These are phyloP conservation scores for Fusarium palustre DNA, from an alignment of 2,329 filamentous ascomycete species.

Conservation along the genomic window DNA sequence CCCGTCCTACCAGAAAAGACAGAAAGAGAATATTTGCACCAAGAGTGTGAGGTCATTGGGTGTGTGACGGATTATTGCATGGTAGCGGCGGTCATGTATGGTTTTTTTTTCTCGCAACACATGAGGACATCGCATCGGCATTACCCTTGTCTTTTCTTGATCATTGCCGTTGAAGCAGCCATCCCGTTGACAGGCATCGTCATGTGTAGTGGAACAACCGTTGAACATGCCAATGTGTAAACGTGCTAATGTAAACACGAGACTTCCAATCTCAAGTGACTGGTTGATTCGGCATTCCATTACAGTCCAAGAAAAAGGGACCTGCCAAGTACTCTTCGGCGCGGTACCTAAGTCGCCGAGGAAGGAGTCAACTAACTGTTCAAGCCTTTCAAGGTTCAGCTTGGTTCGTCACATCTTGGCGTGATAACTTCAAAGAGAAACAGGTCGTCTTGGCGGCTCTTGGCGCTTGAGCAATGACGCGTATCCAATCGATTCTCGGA, in stretches of 20 bases:
- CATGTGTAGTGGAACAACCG: neutral
- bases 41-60: conserved; percentile 43
- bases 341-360: conserved; percentile 28
- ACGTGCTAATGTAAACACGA: too few relatives aligned
- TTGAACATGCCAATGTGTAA: conserved; percentile 15
- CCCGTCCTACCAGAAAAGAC: conserved; percentile 14
- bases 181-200: conserved; percentile 1
- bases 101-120: conserved; percentile 1
- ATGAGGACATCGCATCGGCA: conserved; percentile 12
- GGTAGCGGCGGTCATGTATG: conserved; percentile 19
- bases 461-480: conserved; percentile 40
- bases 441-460: conserved; percentile 36
- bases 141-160: conserved; percentile 16
- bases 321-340: conserved; percentile 5
- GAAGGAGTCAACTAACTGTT: conserved; percentile 20
- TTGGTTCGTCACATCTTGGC: conserved; percentile 28
- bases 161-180: neutral
- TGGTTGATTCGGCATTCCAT: conserved; percentile 27
- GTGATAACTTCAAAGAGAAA: conserved; percentile 30
- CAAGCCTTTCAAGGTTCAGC: conserved; percentile 39
- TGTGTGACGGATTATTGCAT: conserved; percentile 31
- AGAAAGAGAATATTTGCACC: conserved; percentile 29
- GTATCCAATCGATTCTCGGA: conserved; percentile 28
- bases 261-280: too few relatives aligned
- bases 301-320: conserved; percentile 10